Evolutionary conservation across 495 filamentous ascomycete genomes (phyloP).

Genomic region (Platismatia glauca): DNA sequence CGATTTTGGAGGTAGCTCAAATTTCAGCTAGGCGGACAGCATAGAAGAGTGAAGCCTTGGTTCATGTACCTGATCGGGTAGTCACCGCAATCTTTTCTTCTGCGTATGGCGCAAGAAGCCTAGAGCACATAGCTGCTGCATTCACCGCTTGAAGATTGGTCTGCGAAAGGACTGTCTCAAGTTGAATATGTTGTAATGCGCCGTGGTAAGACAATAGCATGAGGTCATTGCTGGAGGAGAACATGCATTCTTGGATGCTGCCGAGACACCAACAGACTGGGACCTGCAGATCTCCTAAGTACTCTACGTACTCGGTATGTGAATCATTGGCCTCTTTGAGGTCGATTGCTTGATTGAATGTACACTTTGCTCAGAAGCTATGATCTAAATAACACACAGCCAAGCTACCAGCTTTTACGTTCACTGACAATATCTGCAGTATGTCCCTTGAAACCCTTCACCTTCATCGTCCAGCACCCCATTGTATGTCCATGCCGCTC

Average conservation of each 20-base stretch:
- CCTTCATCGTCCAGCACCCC: slow-evolving; percentile 12
- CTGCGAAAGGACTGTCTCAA: neutral
- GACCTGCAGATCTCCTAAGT: neutral
- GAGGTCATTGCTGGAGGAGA: slow-evolving; percentile 6
- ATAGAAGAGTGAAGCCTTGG: neutral
- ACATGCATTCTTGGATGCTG: neutral
- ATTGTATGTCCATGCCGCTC: slow-evolving; percentile 7
- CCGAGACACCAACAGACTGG: neutral
- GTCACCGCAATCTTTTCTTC: neutral
- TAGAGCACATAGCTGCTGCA: neutral
- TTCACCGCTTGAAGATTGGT: neutral
- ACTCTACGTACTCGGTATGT: neutral
- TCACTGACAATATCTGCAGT: neutral
- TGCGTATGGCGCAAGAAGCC: neutral
- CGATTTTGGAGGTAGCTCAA: neutral
- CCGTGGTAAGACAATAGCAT: neutral
- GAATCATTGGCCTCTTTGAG: neutral
- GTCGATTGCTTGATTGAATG: neutral
- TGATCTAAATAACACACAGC: neutral
- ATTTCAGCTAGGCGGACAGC: neutral
- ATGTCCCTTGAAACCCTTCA: slow-evolving; percentile 14
- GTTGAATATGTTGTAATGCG: too few relatives aligned
- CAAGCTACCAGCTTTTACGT: neutral
- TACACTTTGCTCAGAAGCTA: neutral
- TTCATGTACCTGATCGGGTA: neutral